Evolutionary conservation across 768 basidiomycete genomes (phyloP), one percentile per base, ranked within the genome.

Genomic region (Lactarius psammicola): DNA sequence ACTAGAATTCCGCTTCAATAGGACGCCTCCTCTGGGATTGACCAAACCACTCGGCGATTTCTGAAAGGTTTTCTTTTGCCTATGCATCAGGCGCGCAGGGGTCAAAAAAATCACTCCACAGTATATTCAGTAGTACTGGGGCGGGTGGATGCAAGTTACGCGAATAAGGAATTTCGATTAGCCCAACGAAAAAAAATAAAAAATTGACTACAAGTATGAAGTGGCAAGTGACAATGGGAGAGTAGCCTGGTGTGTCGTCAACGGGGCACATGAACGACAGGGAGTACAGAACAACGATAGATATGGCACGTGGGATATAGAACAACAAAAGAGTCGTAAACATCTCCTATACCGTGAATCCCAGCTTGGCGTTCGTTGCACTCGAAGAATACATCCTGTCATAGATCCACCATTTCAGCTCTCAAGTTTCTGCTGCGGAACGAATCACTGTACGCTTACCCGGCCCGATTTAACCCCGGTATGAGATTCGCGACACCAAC

Each of bases 381-480:
- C 33, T 49, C 59, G 36, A 28, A 23, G 54, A 23, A 40, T 38
- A 65, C 23, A 46, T 61, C 34, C 64, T 65, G 42, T 11, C n/a
- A 11, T 6, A 18, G 38, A 1, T 31, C 23, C 28, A 15, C 4
- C n/a, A 7, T 57, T 34, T 6, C 30, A n/a, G 34, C 28, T 38
- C n/a, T n/a, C 34, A 36, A 42, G 3, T 15, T 8, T 31, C 11
- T 1, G n/a, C n/a, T n/a, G n/a, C 9, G 23, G 10, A 42, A 11
- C 2, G 31, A 3, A 4, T 56, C 26, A 20, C 9, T 7, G 36
- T 30, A 53, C 44, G 11, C 59, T 60, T 38, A 65, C 65, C 38
- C 60, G 13, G 20, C 34, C 30, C 36, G n/a, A 17, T 13, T 11
- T 1, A 31, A 15, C 18, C 56, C 56, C 2, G 36, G 15, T 38